phyloP scores from a whole-genome alignment of 352 stramenopile species.

The Thalassiosira gravida region DNA sequence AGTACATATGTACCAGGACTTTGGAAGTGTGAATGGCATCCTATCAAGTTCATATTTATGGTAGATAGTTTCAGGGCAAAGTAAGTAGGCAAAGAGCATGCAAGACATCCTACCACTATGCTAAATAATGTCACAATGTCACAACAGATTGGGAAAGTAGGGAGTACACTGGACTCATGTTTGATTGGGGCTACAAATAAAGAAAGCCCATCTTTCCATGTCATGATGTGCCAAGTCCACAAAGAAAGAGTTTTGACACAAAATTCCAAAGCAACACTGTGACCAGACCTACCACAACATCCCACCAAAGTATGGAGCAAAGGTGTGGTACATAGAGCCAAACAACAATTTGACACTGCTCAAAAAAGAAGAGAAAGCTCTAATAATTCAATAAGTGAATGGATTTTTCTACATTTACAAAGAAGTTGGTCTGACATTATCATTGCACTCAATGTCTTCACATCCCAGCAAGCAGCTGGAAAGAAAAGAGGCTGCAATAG shows the following conservation, averaged over 20 bases:
- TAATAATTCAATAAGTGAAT: neutral
- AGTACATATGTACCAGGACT: constrained; percentile 37
- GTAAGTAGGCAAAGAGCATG: constrained; percentile 15
- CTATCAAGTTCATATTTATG: constrained; percentile 40
- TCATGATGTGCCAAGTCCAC: constrained; percentile 10
- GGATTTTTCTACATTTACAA: neutral
- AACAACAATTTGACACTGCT: neutral
- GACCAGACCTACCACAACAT: neutral
- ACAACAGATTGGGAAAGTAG: constrained; percentile 22
- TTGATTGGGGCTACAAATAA: constrained; percentile 53
- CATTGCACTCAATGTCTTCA: neutral
- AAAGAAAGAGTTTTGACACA: neutral
- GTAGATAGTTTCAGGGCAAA: constrained; percentile 20
- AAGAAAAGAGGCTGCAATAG: neutral
- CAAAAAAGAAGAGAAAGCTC: neutral
- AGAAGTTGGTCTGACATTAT: neutral
- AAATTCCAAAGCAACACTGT: neutral
- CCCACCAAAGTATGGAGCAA: neutral
- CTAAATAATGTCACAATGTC: constrained; percentile 14
- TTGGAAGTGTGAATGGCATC: constrained; percentile 27
- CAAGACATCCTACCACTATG: constrained; percentile 18
- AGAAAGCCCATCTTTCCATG: constrained; percentile 27
- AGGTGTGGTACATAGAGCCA: neutral
- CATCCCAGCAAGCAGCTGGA: neutral
- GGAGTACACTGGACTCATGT: constrained; percentile 33